Evolutionary conservation across 2,329 filamentous ascomycete species (phyloP), one percentile per base, ranked within the genome.

Genomic region (Hypoxylon sp.): DNA sequence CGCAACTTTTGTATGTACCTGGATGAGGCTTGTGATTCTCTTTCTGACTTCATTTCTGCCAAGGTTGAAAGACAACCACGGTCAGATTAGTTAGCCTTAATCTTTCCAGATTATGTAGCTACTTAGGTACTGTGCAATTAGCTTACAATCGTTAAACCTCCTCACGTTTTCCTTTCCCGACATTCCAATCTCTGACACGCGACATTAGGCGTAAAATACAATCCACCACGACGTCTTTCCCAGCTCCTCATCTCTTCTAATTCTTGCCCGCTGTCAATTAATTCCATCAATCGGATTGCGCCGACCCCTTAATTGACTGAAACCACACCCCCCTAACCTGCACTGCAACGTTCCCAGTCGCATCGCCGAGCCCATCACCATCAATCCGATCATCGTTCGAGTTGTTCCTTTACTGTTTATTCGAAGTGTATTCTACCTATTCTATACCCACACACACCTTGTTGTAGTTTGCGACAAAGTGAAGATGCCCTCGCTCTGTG

Each of bases 401-500:
- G n/a, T 53, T 66, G 14, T 44, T 66, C 69, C 54, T 57, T 65
- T 56, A 51, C 35, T 63, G 26, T 63, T 65, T 63, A 46, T 57
- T 58, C 31, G 10, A 50, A 51, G 29, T 58, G 29, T 22, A 53
- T 47, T 35, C 37, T 47, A 3, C 48, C 50, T 58, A 19, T 42
- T 35, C 46, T 53, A 59, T 47, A 19, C 11, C 57, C 24, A 33
- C 46, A 53, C 24, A 33, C 46, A 53, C 24, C n/a, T 22, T 17
- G 24, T 53, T 51, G 22, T 19, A 51, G 33, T 50, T 44, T 56
- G 57, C 57, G 56, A 59, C 54, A 56, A 65, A 50, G 62, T 59
- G 51, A 64, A 72, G 67, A 83, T 82, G 81, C 79, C 80, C 71
- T 79, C 84, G 76, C 82, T 90, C 70, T 92, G 91, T 80, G 90